Base-by-base conservation (phyloP, 495 filamentous ascomycete genomes). In the Chaetomium cochliodes region DNA sequence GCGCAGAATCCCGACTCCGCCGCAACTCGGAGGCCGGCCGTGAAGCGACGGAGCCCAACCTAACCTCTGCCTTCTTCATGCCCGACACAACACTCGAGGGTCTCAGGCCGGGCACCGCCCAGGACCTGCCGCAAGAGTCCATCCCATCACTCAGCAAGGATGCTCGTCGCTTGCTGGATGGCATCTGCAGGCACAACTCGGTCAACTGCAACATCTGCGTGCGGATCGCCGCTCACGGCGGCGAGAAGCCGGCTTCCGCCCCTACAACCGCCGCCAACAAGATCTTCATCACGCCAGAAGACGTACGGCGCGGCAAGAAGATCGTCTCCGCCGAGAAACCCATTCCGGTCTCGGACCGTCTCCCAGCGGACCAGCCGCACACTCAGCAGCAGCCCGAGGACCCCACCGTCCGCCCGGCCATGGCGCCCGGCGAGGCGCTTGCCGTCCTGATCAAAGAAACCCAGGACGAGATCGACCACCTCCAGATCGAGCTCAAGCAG, bases 391-490 rank as follows among this genome's bases (percentile, higher is more conserved):
- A 26, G 7, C 22, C 2, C 7, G 30, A 59, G 20, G 86, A 89
- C 20, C 86, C 85, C 9, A 96, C 91, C 1, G 72, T 94, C 63
- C 89, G 92, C 5, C 92, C 92, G 5, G 82, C 90, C 3, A 87
- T 90, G 71, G 71, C 86, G 2, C 92, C 92, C 0, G 85, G 80
- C n/a, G 65, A 87, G 25, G 92, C 92, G 13, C 84, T 97, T 25
- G 90, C 90, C 23, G 85, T 84, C 3, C 90, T 94, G 4, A 85
- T 96, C 70, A 92, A 94, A 74, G 82, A 81, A 22, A 79, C 96
- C 18, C 79, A 90, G 58, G 92, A 96, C 74, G 96, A 98, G 71
- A 82, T 94, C 54, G 81, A 84, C 2, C 91, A 96, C 74, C 76
- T 96, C 37, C 90, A 91, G 74, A 80, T 88, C 73, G 82, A 88